These are phyloP conservation scores for Picea sitchensis DNA, from an alignment of 75 land plant species.

Conservation along the genomic window DNA sequence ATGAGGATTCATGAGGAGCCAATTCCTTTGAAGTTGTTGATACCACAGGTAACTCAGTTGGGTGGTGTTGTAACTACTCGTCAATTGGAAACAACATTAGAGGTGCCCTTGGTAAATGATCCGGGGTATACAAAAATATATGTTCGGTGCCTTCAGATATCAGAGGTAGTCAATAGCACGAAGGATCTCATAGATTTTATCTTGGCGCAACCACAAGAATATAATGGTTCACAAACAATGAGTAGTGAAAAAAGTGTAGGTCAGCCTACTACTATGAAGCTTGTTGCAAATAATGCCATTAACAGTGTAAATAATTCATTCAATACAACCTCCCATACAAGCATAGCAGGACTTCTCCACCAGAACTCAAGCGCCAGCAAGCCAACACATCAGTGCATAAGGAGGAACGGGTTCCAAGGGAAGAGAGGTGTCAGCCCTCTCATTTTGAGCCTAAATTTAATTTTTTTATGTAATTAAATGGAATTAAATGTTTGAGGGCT, in stretches of 20 bases:
- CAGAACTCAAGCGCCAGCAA: constrained; percentile 21
- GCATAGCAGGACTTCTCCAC: constrained; percentile 35
- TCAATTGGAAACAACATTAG: constrained; percentile 72
- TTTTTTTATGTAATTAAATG: no score
- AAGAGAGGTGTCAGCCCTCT: no score
- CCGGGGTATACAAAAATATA: constrained; percentile 69
- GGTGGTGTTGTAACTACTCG: constrained; percentile 40
- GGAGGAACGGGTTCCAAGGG: no score
- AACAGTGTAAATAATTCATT: constrained; percentile 36
- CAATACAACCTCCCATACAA: constrained; percentile 15
- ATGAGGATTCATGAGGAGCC: constrained; percentile 75
- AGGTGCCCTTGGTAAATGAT: constrained; percentile 86
- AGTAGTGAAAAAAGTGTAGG: constrained; percentile 29
- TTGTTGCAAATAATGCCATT: constrained; percentile 31
- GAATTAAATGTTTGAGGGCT: no score
- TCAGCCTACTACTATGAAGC: constrained; percentile 23
- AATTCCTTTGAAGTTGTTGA: constrained; percentile 53
- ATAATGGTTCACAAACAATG: constrained; percentile 24
- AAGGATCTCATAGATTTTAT: constrained; percentile 90
- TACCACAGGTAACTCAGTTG: constrained; percentile 79
- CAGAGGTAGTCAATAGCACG: constrained; percentile 90
- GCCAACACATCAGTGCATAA: no score
- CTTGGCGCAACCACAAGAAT: constrained; percentile 6
- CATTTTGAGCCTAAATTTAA: no score
- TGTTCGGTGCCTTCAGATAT: constrained; percentile 87